These are phyloP conservation scores for Echinosophora koreensis DNA, from an alignment of 306 rosid genomes.

Conservation along the genomic window DNA sequence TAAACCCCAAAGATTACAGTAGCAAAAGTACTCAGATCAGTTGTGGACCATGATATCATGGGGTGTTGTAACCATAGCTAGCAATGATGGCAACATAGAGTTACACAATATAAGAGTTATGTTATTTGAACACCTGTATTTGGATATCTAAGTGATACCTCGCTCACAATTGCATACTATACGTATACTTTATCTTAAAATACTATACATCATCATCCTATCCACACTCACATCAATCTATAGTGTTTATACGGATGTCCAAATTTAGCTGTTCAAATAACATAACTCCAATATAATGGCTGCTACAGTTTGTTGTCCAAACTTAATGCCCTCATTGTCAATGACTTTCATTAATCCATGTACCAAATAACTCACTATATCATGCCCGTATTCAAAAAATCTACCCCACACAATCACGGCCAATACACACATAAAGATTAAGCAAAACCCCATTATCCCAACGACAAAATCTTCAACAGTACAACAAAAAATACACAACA, in stretches of 20 bases:
- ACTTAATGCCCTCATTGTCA: slow-evolving; percentile 23
- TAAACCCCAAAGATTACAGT: background rate
- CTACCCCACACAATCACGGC: slow-evolving; percentile 27
- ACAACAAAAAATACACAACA: background rate
- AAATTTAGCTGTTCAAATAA: too few species aligned
- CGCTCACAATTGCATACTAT: too few species aligned
- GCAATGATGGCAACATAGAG: slow-evolving; percentile 40
- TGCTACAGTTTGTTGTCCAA: slow-evolving; percentile 46
- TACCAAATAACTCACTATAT: slow-evolving; percentile 21
- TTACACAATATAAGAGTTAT: too few species aligned
- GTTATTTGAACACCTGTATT: too few species aligned
- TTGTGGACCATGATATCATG: slow-evolving; percentile 40
- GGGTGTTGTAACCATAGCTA: slow-evolving; percentile 25
- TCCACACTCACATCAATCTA: too few species aligned
- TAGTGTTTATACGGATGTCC: too few species aligned
- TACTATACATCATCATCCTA: too few species aligned
- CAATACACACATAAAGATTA: background rate
- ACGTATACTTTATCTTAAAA: too few species aligned
- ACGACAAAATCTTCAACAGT: background rate
- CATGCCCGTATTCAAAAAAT: slow-evolving; percentile 13
- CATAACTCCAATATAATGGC: too few species aligned
- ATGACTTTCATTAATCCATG: slow-evolving; percentile 22
- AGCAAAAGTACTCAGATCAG: background rate
- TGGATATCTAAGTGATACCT: too few species aligned
- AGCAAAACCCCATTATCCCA: slow-evolving; percentile 7